Evolutionary conservation across 2,329 filamentous ascomycete species (phyloP).

Genomic region (Myriangium duriaei): DNA sequence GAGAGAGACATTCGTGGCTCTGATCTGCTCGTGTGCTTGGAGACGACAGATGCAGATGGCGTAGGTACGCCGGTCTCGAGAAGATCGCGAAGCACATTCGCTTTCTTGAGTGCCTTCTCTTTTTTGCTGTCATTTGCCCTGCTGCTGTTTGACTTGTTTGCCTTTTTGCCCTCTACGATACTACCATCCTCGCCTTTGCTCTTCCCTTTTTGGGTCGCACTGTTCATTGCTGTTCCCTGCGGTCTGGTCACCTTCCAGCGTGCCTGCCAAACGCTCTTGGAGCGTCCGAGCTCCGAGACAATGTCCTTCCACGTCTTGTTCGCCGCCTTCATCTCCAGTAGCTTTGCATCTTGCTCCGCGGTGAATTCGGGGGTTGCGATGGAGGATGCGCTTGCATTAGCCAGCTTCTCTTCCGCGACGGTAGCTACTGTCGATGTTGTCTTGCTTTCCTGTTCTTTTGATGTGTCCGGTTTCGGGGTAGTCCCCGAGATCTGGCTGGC

Average conservation of each 20-base stretch:
- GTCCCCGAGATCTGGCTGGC: too few relatives aligned
- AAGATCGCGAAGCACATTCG: neutral
- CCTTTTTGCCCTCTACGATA: slow-evolving; percentile 6
- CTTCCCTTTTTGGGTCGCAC: slow-evolving; percentile 3
- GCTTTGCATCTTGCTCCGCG: slow-evolving; percentile 28
- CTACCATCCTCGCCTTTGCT: slow-evolving; percentile 10
- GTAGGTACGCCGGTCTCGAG: neutral
- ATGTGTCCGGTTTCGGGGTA: slow-evolving; percentile 1
- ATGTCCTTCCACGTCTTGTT: slow-evolving; percentile 23
- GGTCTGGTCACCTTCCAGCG: slow-evolving; percentile 28
- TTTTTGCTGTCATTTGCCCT: slow-evolving; percentile 5
- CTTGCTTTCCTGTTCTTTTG: slow-evolving; percentile 3
- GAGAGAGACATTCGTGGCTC: slow-evolving; percentile 14
- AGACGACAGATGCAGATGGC: neutral
- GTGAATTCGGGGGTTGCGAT: too few relatives aligned
- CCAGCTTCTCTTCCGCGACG: neutral
- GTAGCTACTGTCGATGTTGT: neutral
- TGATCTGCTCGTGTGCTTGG: neutral
- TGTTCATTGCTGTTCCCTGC: slow-evolving; percentile 9
- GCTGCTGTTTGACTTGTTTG: neutral
- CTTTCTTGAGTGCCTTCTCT: slow-evolving; percentile 1
- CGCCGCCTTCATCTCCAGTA: slow-evolving; percentile 25
- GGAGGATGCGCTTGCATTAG: too few relatives aligned
- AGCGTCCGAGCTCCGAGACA: slow-evolving; percentile 19
- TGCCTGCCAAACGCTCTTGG: slow-evolving; percentile 12